Percentiles rank a stretch among this genome's conserved stretches.
Conservation (phyloP, 805 yeast genomes). For the Starmerella apis region DNA sequence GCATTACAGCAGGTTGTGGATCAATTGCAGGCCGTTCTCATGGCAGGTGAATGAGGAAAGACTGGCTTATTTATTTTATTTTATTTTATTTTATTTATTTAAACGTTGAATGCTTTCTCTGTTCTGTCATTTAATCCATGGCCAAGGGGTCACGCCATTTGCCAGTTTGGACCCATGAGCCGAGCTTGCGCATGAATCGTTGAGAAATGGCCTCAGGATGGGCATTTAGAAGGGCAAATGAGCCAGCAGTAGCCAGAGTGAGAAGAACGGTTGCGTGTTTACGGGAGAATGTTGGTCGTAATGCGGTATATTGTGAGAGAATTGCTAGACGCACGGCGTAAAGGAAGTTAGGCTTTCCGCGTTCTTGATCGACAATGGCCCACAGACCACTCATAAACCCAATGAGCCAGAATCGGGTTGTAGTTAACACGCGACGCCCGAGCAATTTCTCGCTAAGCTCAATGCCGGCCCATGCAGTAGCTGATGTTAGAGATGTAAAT, state of each 20-base stretch:
- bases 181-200: constrained; percentile 26
- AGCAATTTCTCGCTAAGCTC: constrained; percentile 31
- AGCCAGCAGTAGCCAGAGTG: constrained; percentile 28
- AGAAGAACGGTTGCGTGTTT: constrained; percentile 31
- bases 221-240: constrained; percentile 16
- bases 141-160: constrained; percentile 24
- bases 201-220: constrained; percentile 23
- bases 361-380: constrained; percentile 32
- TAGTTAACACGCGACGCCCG: constrained; percentile 28
- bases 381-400: constrained; percentile 37
- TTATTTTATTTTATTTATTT: no score
- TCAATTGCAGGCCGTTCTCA: not conserved
- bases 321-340: constrained; percentile 33
- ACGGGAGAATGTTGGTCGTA: constrained; percentile 26
- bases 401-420: constrained; percentile 33
- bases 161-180: constrained; percentile 30
- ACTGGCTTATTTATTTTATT: no score
- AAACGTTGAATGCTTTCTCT: no score
- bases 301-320: constrained; percentile 31
- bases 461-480: constrained; percentile 35
- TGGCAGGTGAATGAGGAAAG: not conserved
- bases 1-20: not conserved
- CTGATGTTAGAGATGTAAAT: constrained; percentile 25
- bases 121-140: not conserved
- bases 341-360: constrained; percentile 31